A percentile compares a stretch with the other conserved stretches of the same genome.
These are phyloP conservation scores for Aspergillus sp. DNA, from an alignment of 2,329 filamentous ascomycete species.

Conservation along the genomic window DNA sequence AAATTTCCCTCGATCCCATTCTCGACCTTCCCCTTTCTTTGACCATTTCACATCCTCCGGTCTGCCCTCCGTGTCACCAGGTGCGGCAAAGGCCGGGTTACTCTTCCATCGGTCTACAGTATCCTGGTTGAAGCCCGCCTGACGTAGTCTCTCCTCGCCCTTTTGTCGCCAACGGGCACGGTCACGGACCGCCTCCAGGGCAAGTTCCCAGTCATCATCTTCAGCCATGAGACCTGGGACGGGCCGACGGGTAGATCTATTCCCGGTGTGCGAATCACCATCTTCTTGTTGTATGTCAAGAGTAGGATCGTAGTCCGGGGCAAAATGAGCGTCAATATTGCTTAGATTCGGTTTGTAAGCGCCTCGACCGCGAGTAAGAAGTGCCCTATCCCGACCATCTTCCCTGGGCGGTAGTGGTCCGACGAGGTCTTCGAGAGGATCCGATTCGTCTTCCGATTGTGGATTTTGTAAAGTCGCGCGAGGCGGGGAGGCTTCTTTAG, in stretches of 20 bases:
- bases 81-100: slow-evolving; percentile 51
- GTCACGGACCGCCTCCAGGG: slow-evolving; percentile 72
- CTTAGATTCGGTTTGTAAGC: slow-evolving; percentile 53
- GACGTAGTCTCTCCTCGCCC: slow-evolving; percentile 69
- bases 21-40: slow-evolving; percentile 61
- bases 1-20: slow-evolving; percentile 64
- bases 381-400: slow-evolving; percentile 35
- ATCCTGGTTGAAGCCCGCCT: slow-evolving; percentile 72
- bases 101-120: slow-evolving; percentile 70
- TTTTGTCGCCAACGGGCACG: slow-evolving; percentile 72
- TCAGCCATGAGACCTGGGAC: slow-evolving; percentile 41
- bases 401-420: slow-evolving; percentile 60
- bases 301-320: slow-evolving; percentile 56
- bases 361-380: slow-evolving; percentile 66
- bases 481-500: slow-evolving; percentile 1
- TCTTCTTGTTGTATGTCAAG: slow-evolving; percentile 36
- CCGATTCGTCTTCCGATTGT: slow-evolving; percentile 47
- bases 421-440: slow-evolving; percentile 70
- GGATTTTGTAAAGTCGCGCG: slow-evolving; percentile 1
- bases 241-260: slow-evolving; percentile 37
- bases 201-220: slow-evolving; percentile 71
- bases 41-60: slow-evolving; percentile 70
- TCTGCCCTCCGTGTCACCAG: slow-evolving; percentile 46
- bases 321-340: slow-evolving; percentile 77
- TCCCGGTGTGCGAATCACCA: slow-evolving; percentile 58